These are phyloP conservation scores for Pterocarpus santalinus DNA, from an alignment of 306 rosid species.

Conservation along the genomic window DNA sequence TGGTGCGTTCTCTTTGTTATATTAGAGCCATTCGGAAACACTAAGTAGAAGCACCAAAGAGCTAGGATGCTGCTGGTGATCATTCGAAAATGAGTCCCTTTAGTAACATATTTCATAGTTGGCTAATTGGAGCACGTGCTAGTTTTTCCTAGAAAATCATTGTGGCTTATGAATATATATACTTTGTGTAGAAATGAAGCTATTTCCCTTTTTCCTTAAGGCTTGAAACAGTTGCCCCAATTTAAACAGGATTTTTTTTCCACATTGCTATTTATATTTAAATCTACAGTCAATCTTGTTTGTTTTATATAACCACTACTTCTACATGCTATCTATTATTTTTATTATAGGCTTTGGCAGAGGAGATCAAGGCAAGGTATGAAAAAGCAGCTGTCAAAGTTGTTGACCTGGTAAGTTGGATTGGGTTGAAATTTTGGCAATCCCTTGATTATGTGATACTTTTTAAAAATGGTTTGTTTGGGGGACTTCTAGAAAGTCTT, in stretches of 20 bases:
- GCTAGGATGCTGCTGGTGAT: not conserved
- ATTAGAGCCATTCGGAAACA: not conserved
- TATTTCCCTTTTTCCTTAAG: not conserved
- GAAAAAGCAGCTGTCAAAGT: constrained; percentile 82
- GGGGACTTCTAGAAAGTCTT: constrained; percentile 6
- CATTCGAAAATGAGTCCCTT: constrained; percentile 23
- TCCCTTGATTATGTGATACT: not conserved
- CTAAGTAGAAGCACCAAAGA: not conserved
- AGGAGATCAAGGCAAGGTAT: constrained; percentile 86
- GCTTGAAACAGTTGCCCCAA: constrained; percentile 7
- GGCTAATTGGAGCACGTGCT: not conserved
- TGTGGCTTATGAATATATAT: constrained; percentile 4
- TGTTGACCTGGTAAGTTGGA: constrained; percentile 80
- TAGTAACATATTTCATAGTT: not conserved
- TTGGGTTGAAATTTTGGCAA: constrained; percentile 15
- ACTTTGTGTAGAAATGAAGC: not conserved
- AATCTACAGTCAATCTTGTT: constrained; percentile 2
- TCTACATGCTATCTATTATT: not conserved
- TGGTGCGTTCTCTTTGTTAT: not conserved
- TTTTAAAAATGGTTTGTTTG: not conserved
- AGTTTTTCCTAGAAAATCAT: constrained; percentile 2
- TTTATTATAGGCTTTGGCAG: constrained; percentile 71
- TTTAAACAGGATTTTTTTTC: not conserved
- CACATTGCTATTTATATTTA: constrained; percentile 25
- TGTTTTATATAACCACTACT: constrained; percentile 14